These are phyloP conservation scores for Fusarium tuaranense DNA, from an alignment of 2,329 filamentous ascomycete genomes.

Conservation along the genomic window DNA sequence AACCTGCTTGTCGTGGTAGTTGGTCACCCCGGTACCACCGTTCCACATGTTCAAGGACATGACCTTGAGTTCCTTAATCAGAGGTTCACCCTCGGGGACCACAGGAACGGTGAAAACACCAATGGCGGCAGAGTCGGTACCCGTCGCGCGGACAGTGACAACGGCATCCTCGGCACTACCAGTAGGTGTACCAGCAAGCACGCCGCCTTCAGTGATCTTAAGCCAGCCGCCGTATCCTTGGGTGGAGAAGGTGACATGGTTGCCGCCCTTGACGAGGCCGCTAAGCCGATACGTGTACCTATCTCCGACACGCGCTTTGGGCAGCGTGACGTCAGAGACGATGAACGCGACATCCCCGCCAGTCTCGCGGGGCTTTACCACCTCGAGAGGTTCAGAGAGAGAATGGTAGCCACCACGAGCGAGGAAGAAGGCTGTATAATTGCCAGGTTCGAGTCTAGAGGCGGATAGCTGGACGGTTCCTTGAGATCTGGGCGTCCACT, in stretches of 20 bases:
- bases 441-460: conserved; percentile 43
- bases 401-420: conserved; percentile 51
- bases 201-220: conserved; percentile 46
- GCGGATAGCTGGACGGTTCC: conserved; percentile 46
- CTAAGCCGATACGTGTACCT: conserved; percentile 47
- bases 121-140: conserved; percentile 40
- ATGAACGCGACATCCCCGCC: conserved; percentile 46
- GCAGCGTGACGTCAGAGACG: conserved; percentile 44
- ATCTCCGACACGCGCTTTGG: conserved; percentile 52
- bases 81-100: conserved; percentile 31
- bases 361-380: conserved; percentile 39
- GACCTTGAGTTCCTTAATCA: conserved; percentile 51
- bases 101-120: conserved; percentile 51
- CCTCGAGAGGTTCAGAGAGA: conserved; percentile 49
- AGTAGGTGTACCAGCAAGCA: conserved; percentile 51
- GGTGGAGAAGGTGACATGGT: conserved; percentile 44
- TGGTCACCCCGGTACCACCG: conserved; percentile 50
- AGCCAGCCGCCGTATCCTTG: conserved; percentile 48
- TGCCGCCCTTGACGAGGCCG: conserved; percentile 48
- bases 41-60: conserved; percentile 56
- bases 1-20: conserved; percentile 55
- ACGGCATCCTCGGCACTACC: conserved; percentile 27
- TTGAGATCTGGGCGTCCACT: conserved; percentile 44
- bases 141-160: conserved; percentile 46
- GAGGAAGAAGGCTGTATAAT: conserved; percentile 53